Percentiles rank a stretch among this genome's conserved stretches.
These are phyloP conservation scores for Collybiopsis confluens DNA, from an alignment of 768 basidiomycete genomes.

Conservation along the genomic window DNA sequence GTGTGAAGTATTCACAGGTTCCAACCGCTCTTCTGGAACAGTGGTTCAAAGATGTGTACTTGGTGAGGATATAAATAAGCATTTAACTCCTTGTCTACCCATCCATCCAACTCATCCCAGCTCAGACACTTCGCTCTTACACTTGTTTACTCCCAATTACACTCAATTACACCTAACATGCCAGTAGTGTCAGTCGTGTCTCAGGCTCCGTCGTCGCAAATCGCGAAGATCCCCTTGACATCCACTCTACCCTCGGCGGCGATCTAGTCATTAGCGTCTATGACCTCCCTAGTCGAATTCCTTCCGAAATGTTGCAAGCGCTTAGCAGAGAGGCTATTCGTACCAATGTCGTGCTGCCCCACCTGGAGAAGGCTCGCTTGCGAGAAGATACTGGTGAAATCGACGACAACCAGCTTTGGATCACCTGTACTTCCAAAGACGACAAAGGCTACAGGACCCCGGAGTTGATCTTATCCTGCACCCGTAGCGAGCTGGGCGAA, in stretches of 20 bases:
- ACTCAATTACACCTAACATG: neutral
- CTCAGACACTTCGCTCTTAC: too few relatives aligned
- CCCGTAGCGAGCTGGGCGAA: conserved; percentile 45
- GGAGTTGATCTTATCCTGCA: conserved; percentile 57
- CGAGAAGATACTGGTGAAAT: neutral
- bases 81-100: too few relatives aligned
- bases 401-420: conserved; percentile 31
- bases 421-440: conserved; percentile 20
- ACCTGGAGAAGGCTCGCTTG: conserved; percentile 11
- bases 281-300: conserved; percentile 22
- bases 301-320: conserved; percentile 23
- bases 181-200: too few relatives aligned
- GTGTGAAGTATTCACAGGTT: too few relatives aligned
- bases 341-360: conserved; percentile 22
- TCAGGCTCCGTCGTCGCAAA: too few relatives aligned
- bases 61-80: too few relatives aligned
- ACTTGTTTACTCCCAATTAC: too few relatives aligned
- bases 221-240: too few relatives aligned
- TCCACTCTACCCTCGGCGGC: neutral
- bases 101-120: too few relatives aligned
- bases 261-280: neutral
- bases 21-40: too few relatives aligned
- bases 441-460: conserved; percentile 19
- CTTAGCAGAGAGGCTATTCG: conserved; percentile 23
- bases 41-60: too few relatives aligned